These are phyloP conservation scores for Mycena rosella DNA, from an alignment of 768 basidiomycete species.

Conservation along the genomic window DNA sequence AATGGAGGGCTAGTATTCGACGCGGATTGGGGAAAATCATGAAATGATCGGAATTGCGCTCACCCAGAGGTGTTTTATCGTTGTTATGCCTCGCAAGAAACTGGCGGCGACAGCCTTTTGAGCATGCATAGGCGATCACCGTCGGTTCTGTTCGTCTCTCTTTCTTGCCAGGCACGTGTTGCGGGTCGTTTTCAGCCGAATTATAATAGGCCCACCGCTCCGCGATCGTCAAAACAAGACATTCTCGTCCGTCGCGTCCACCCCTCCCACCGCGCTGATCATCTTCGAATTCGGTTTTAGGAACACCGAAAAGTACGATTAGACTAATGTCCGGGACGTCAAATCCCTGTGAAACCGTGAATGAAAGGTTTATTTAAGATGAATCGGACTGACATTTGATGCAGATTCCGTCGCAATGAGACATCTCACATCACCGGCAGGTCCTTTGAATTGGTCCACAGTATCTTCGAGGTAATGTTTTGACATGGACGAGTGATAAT, in stretches of 20 bases:
- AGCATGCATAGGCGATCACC: not conserved
- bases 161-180: not conserved
- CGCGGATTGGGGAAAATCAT: too few relatives aligned
- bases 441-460: not conserved
- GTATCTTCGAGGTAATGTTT: slow-evolving; percentile 4
- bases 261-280: slow-evolving; percentile 18
- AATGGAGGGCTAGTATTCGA: too few relatives aligned
- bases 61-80: not conserved
- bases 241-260: slow-evolving; percentile 16
- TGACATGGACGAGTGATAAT: slow-evolving; percentile 12
- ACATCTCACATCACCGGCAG: not conserved
- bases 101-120: not conserved
- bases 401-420: slow-evolving; percentile 7
- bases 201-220: slow-evolving; percentile 7
- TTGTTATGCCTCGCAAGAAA: not conserved
- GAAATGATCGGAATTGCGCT: not conserved
- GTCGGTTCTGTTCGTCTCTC: not conserved
- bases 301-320: slow-evolving; percentile 3
- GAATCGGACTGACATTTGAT: not conserved
- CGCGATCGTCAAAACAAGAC: slow-evolving; percentile 9
- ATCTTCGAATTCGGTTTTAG: not conserved
- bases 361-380: too few relatives aligned
- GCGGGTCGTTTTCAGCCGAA: not conserved
- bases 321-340: not conserved
- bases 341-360: slow-evolving; percentile 1